phyloP scores from a whole-genome alignment of 768 basidiomycete genomes.

The Galerina sulciceps region DNA sequence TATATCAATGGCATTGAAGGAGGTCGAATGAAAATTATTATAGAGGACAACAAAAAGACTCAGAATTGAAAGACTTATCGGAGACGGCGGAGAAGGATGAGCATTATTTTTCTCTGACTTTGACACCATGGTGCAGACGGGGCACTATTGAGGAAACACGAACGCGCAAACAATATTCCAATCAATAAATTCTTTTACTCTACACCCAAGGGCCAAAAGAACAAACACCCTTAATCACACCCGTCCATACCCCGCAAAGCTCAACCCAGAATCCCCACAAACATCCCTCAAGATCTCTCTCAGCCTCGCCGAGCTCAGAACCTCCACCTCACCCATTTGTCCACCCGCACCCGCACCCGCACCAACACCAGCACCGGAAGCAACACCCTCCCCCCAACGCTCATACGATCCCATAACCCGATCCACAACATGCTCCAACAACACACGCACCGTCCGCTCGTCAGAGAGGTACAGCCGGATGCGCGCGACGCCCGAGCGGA shows the following conservation, averaged over 20 bases:
- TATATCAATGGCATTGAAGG: too few relatives aligned
- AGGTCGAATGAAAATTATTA: too few relatives aligned
- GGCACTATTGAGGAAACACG: too few relatives aligned
- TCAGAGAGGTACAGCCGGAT: conserved; percentile 80
- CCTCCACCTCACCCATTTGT: conserved; percentile 18
- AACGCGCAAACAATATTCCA: too few relatives aligned
- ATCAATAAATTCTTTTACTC: too few relatives aligned
- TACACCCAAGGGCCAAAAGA: too few relatives aligned
- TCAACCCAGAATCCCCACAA: conserved; percentile 30
- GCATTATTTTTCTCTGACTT: too few relatives aligned
- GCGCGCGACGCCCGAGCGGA: conserved; percentile 57
- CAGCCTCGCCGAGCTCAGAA: conserved; percentile 36
- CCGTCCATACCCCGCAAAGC: not conserved
- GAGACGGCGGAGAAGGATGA: too few relatives aligned
- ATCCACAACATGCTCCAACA: conserved; percentile 79
- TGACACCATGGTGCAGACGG: too few relatives aligned
- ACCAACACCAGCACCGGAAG: conserved; percentile 42
- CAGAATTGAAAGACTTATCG: too few relatives aligned
- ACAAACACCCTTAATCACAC: too few relatives aligned
- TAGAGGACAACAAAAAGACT: too few relatives aligned
- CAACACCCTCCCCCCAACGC: conserved; percentile 68
- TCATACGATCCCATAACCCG: conserved; percentile 76
- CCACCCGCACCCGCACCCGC: conserved; percentile 22
- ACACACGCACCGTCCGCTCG: conserved; percentile 73
- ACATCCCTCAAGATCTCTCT: conserved; percentile 42